phyloP scores from a whole-genome alignment of 306 rosid genomes.

The Myrica gale region DNA sequence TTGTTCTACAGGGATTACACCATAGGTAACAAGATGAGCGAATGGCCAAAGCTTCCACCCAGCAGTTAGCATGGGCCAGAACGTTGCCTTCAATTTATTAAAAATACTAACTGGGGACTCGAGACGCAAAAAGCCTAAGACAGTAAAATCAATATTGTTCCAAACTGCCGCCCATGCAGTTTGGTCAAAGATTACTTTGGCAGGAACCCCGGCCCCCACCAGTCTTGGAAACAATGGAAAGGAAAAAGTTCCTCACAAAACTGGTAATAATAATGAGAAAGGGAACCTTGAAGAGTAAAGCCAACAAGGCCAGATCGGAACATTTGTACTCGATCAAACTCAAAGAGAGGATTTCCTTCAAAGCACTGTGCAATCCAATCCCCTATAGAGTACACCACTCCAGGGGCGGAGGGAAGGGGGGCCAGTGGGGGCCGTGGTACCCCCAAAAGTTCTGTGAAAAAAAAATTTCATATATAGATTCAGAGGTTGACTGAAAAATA shows the following conservation, averaged over 20 bases:
- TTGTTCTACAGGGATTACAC: conserved; percentile 92
- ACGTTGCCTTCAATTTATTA: conserved; percentile 75
- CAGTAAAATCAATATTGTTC: conserved; percentile 85
- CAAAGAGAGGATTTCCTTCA: conserved; percentile 91
- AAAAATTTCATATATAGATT: too few relatives aligned
- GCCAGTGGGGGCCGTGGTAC: too few relatives aligned
- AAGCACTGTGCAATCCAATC: conserved; percentile 99
- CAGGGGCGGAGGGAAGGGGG: too few relatives aligned
- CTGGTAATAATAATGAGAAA: conserved; percentile 91
- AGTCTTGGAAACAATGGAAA: conserved; percentile 78
- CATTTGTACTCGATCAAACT: conserved; percentile 86
- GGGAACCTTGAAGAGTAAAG: conserved; percentile 94
- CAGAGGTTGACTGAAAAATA: too few relatives aligned
- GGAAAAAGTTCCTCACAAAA: conserved; percentile 94
- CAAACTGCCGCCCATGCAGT: conserved; percentile 90
- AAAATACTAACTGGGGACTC: conserved; percentile 71
- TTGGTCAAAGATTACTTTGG: conserved; percentile 82
- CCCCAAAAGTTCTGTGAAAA: too few relatives aligned
- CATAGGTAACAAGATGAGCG: conserved; percentile 94
- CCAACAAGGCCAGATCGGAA: conserved; percentile 94
- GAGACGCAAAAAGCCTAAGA: conserved; percentile 68
- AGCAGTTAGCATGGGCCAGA: conserved; percentile 88
- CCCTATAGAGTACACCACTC: conserved; percentile 87
- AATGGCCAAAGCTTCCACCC: conserved; percentile 99
- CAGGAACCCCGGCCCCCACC: conserved; percentile 99